Conservation (phyloP, 192 early-diverging fungal genomes). For the Chytriomyces sp. region DNA sequence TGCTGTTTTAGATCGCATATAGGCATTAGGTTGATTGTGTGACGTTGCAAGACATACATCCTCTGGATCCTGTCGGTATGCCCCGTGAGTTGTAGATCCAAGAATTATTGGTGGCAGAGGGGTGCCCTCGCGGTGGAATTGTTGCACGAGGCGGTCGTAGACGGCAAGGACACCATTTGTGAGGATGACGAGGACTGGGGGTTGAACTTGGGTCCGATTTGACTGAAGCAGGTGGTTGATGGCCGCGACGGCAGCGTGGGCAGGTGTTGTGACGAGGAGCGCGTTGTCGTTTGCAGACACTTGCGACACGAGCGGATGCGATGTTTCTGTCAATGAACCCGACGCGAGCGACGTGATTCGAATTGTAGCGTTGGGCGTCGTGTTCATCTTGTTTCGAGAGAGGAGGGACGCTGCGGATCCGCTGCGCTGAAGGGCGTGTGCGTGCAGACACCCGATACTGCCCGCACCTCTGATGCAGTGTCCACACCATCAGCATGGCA, state of each 20-base stretch:
- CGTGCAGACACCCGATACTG: slow-evolving; percentile 15
- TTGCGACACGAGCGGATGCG: background rate
- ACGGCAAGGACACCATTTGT: slow-evolving; percentile 21
- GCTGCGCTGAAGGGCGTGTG: background rate
- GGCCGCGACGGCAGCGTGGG: slow-evolving; percentile 2
- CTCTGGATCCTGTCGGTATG: background rate
- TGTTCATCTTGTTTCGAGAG: background rate
- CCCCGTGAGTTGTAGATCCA: slow-evolving; percentile 26
- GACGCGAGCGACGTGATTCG: background rate
- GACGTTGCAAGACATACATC: no score
- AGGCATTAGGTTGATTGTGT: no score
- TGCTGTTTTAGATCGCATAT: no score
- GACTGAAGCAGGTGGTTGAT: background rate
- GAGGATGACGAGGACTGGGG: slow-evolving; percentile 19
- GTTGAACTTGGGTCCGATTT: background rate
- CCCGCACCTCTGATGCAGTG: slow-evolving; percentile 2
- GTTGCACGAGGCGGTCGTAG: background rate
- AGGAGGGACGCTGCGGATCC: slow-evolving; percentile 8
- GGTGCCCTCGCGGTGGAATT: background rate
- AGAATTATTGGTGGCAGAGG: slow-evolving; percentile 4
- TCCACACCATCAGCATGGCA: background rate
- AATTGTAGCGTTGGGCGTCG: background rate
- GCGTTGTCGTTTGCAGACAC: background rate
- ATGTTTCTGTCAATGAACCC: no score
- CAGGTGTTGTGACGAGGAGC: slow-evolving; percentile 22